These are phyloP conservation scores for Paraconiothyrium sp. DNA, from an alignment of 2,329 filamentous ascomycete genomes.

Conservation along the genomic window DNA sequence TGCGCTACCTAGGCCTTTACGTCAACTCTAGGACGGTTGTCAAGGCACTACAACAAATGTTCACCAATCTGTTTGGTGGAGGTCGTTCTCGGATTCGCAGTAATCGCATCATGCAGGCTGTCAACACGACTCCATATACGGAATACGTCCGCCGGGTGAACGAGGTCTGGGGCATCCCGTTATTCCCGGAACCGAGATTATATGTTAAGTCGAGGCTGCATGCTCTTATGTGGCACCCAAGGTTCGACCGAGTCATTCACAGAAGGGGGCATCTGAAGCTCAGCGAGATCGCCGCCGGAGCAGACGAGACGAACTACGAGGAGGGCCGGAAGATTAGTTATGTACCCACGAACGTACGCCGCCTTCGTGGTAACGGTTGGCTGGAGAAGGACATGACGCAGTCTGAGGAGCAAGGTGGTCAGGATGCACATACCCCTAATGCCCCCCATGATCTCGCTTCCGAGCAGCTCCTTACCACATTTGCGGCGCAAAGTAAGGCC, in stretches of 20 bases:
- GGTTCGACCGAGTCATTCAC: conserved; percentile 4
- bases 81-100: conserved; percentile 29
- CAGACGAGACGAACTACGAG: not conserved
- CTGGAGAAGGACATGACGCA: not conserved
- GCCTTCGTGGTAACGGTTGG: not conserved
- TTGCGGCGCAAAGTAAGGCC: not conserved
- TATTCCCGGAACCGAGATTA: conserved; percentile 35
- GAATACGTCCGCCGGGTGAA: conserved; percentile 41
- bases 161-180: conserved; percentile 37
- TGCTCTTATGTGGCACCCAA: conserved; percentile 22
- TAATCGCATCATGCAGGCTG: conserved; percentile 38
- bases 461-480: not conserved
- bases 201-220: conserved; percentile 13
- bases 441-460: no score
- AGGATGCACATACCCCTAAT: not conserved
- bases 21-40: conserved; percentile 38
- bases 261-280: conserved; percentile 4
- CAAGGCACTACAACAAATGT: conserved; percentile 37
- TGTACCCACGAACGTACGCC: not conserved
- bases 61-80: conserved; percentile 43
- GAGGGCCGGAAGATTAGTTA: not conserved
- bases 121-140: conserved; percentile 32
- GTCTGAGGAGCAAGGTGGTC: not conserved
- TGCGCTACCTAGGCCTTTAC: conserved; percentile 40
- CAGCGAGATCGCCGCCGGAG: not conserved